phyloP scores from a whole-genome alignment of 495 filamentous ascomycete genomes.

The Aspergillus taichungensis region DNA sequence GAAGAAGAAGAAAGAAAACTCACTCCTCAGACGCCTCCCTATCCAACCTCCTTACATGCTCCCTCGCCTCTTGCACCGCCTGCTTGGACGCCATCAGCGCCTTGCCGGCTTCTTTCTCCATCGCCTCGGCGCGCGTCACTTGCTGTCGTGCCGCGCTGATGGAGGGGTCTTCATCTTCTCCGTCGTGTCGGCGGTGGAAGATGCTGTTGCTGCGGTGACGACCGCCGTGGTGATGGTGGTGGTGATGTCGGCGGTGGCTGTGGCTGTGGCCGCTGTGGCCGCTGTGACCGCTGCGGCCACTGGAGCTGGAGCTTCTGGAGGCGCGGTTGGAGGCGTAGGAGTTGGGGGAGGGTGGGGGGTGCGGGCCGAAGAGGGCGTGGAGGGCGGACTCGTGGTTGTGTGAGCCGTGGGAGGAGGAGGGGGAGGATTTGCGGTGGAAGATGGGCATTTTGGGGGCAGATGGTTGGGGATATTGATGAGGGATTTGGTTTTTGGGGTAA shows the following conservation, averaged over 20 bases:
- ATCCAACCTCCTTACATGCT: conserved; percentile 54
- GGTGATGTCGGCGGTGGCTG: conserved; percentile 22
- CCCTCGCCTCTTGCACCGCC: conserved; percentile 51
- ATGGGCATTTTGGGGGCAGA: no score
- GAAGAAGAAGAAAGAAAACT: conserved; percentile 3
- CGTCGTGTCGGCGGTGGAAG: neutral
- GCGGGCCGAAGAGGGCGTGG: neutral
- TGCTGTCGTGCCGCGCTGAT: conserved; percentile 50
- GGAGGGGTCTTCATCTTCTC: conserved; percentile 42
- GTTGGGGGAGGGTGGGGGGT: no score
- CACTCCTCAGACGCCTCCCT: conserved; percentile 54
- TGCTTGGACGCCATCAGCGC: conserved; percentile 47
- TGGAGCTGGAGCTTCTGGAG: neutral
- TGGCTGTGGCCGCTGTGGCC: conserved; percentile 3
- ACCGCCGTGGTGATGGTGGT: conserved; percentile 31
- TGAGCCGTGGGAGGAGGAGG: no score
- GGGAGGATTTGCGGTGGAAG: no score
- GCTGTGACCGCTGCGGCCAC: neutral
- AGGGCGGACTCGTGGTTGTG: neutral
- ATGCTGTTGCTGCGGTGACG: conserved; percentile 25
- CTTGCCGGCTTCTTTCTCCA: conserved; percentile 54
- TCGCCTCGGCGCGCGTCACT: conserved; percentile 47
- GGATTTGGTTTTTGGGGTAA: no score
- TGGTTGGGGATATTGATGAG: no score
- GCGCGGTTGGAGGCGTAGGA: neutral